phyloP scores from a whole-genome alignment of 2,329 filamentous ascomycete species.

The Colletotrichum lindemuthianum region DNA sequence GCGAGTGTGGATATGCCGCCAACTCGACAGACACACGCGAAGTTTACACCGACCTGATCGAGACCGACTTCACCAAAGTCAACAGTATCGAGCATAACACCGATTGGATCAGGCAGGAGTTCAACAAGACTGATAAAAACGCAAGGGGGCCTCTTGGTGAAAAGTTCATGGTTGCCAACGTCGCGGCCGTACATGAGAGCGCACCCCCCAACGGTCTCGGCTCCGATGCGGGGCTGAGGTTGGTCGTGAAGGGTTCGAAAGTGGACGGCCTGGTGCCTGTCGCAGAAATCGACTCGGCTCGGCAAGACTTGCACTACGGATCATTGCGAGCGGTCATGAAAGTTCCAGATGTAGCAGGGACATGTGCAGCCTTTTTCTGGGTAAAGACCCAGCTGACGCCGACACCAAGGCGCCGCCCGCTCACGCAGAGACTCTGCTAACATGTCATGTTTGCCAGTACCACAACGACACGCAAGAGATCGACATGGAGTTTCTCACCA shows the following conservation, averaged over 20 bases:
- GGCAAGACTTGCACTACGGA: conserved; percentile 74
- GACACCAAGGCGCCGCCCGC: not conserved
- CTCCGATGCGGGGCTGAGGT: conserved; percentile 60
- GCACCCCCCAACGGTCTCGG: conserved; percentile 55
- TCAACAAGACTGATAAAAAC: conserved; percentile 68
- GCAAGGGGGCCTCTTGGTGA: conserved; percentile 75
- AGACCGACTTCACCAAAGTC: conserved; percentile 76
- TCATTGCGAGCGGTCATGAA: conserved; percentile 76
- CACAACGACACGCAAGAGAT: conserved; percentile 83
- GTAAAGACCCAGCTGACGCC: conserved; percentile 51
- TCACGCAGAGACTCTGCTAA: not conserved
- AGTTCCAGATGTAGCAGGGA: conserved; percentile 68
- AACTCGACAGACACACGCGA: conserved; percentile 52
- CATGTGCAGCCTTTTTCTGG: conserved; percentile 85
- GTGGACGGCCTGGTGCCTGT: conserved; percentile 65
- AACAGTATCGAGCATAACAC: conserved; percentile 58
- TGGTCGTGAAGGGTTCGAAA: conserved; percentile 61
- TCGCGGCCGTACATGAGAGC: conserved; percentile 56
- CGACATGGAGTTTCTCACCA: conserved; percentile 81
- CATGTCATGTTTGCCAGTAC: conserved; percentile 61
- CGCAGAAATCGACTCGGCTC: conserved; percentile 71
- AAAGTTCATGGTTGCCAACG: conserved; percentile 66
- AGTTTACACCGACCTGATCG: conserved; percentile 75
- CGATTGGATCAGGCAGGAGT: conserved; percentile 75
- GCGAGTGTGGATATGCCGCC: conserved; percentile 78